Evolutionary conservation across 805 yeast genomes (phyloP), one percentile per base, ranked within the genome.

Genomic region (Yueomyces sp.): DNA sequence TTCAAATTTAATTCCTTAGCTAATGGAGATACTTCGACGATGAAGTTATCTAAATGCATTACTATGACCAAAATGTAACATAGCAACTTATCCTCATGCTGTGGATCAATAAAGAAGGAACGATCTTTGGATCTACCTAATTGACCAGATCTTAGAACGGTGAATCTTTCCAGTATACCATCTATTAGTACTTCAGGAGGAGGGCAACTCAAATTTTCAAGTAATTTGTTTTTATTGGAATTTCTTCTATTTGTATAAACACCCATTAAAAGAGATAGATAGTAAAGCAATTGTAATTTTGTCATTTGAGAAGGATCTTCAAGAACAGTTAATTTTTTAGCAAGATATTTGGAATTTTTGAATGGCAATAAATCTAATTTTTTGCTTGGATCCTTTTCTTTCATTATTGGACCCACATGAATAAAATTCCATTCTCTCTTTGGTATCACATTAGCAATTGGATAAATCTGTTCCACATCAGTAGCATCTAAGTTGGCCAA

Each of bases 1-100:
- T 85, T 85, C 57, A 87, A 62, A 41, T 85, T 79, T 46, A 92
- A 68, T 60, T 88, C 96, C 49, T 80, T 77, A 2, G 96, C 90
- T 50, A 90, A 65, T 26, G 95, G 94, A 3, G 84, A 72, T 37
- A 87, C 64, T 53, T 84, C 92, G 26, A 85, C 76, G 49, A 73
- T 67, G 65, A 77, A 90, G 47, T 75, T 78, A 59, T 85, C 85
- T 44, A 88, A 69, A 60, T 81, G 90, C 57, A 92, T 66, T 37
- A 83, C 70, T 37, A 82, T 64, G 4, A 81, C 83, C 47, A 92
- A 66, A 40, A 87, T 68, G 63, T 77, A 81, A 63, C 95, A 83
- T 51, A 92, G 67, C 41, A 92, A 68, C 64, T 82, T 86, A 64
- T 86, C 95, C 62, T 86, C 95, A 56, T 77, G 76, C 53, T 76